Conservation (phyloP, 2,329 filamentous ascomycete genomes). For the Daldinia sp. region DNA sequence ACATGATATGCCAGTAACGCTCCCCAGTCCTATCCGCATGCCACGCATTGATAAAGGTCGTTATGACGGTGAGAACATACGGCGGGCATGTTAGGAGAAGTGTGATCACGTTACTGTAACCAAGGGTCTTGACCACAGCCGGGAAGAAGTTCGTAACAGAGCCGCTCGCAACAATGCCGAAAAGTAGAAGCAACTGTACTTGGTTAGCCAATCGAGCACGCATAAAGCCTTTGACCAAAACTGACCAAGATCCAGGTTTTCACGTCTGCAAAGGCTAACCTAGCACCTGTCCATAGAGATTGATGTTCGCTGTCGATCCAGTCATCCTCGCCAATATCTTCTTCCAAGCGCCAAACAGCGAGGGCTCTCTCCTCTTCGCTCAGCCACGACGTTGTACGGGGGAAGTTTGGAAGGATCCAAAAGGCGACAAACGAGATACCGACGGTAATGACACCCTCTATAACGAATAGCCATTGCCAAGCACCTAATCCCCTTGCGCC, state of each 20-base stretch:
- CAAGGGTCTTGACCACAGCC: conserved; percentile 73
- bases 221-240: background rate
- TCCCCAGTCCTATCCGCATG: conserved; percentile 77
- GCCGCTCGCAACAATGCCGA: conserved; percentile 64
- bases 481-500: conserved; percentile 63
- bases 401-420: conserved; percentile 73
- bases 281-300: conserved; percentile 63
- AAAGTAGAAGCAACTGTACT: conserved; percentile 60
- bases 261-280: conserved; percentile 62
- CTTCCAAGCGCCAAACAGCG: conserved; percentile 67
- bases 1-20: conserved; percentile 71
- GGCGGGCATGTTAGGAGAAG: conserved; percentile 72
- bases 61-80: conserved; percentile 69
- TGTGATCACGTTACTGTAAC: conserved; percentile 67
- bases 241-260: conserved; percentile 68
- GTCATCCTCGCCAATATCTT: conserved; percentile 72
- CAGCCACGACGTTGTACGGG: conserved; percentile 65
- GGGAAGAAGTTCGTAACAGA: conserved; percentile 75
- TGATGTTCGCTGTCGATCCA: conserved; percentile 65
- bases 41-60: conserved; percentile 70
- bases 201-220: conserved; percentile 8
- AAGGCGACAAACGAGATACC: conserved; percentile 64
- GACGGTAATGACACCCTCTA: conserved; percentile 73
- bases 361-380: conserved; percentile 64
- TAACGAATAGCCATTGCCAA: conserved; percentile 74